Base-by-base conservation (phyloP, 129 eudicot genomes). In the Mikania micrantha region DNA sequence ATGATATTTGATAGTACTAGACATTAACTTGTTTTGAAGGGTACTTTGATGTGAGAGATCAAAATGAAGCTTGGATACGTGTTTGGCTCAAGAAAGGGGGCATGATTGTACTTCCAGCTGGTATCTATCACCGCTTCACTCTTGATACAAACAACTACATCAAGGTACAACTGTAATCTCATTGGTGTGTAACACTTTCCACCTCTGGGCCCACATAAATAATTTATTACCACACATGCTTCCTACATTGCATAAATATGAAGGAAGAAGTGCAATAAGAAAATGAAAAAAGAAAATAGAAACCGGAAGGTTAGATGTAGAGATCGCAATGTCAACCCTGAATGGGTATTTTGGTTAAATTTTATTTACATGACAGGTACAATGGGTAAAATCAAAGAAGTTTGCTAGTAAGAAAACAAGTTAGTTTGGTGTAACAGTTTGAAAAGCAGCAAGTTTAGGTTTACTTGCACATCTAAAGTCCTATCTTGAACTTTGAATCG, bases 91-190 rank as follows among this genome's bases (percentile, higher is more conserved):
- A 89, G 87, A 94, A 94, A 78, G 99, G 97, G 28, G 99, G 86
- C 20, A 86, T 94, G 96, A 94, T 94, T 69, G 93, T 94, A 28
- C 80, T 94, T 10, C 99, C 99, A 69, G 97, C 99, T 67, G 99
- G 97, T 48, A 87, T 86, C 49, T 94, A 94, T 72, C 99, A 94
- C 78, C 97, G 99, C 10, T 94, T 94, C 76, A 94, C 99, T 0
- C 97, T 94, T 70, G 99, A 94, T 79, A 50, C 95, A 38, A 52
- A 79, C 80, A 94, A 94, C 77, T 94, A 94, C 79, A 89, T 94
- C 31, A 94, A 94, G 99, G 99, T 94, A 79, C 3, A 10, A 19
- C 3, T 19, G 25, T 40, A 70, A 40, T 69, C 21, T 27, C 59
- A 24, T 31, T 28, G 22, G 5, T 36, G 62, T 20, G 7, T n/a